Percentiles rank a stretch among this genome's conserved stretches.
phyloP scores from a whole-genome alignment of 495 filamentous ascomycete species.

The Staphylotrichum longicolle region DNA sequence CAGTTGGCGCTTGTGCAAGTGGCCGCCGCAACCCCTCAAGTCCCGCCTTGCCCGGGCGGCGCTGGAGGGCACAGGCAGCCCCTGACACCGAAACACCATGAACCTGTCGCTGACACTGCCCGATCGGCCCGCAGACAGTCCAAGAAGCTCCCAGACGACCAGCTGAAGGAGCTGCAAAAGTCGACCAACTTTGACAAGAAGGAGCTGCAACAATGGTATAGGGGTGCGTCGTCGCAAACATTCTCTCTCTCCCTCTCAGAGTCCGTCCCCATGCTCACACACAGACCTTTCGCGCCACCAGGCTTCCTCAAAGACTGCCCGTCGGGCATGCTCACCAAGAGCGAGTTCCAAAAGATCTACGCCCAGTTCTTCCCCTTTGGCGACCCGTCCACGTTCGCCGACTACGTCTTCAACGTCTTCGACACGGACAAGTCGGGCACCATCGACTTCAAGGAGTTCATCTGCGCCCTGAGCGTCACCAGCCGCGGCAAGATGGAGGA shows the following conservation, averaged over 20 bases:
- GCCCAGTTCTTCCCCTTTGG: slow-evolving; percentile 99
- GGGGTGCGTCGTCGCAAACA: slow-evolving; percentile 59
- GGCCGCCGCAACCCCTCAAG: not conserved
- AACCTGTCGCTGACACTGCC: slow-evolving; percentile 11
- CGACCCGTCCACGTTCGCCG: slow-evolving; percentile 92
- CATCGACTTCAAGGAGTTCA: slow-evolving; percentile 99
- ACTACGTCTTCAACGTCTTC: slow-evolving; percentile 99
- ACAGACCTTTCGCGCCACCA: slow-evolving; percentile 34
- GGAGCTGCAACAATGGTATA: slow-evolving; percentile 99
- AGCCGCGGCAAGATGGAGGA: slow-evolving; percentile 98
- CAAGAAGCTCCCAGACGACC: slow-evolving; percentile 94
- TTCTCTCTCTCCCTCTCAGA: not conserved
- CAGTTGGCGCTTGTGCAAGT: not conserved
- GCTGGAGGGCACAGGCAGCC: too few relatives aligned
- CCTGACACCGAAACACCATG: too few relatives aligned
- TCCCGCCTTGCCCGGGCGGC: not conserved
- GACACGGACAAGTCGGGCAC: slow-evolving; percentile 94
- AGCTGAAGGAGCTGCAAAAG: slow-evolving; percentile 91
- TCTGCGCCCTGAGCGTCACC: slow-evolving; percentile 95
- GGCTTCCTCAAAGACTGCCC: slow-evolving; percentile 98
- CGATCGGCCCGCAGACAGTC: slow-evolving; percentile 60
- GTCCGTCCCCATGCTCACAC: not conserved
- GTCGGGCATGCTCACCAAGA: slow-evolving; percentile 90
- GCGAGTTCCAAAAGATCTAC: slow-evolving; percentile 99
- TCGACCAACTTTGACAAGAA: slow-evolving; percentile 99